phyloP scores from a whole-genome alignment of 768 basidiomycete species.

The Auriscalpium vulgare region DNA sequence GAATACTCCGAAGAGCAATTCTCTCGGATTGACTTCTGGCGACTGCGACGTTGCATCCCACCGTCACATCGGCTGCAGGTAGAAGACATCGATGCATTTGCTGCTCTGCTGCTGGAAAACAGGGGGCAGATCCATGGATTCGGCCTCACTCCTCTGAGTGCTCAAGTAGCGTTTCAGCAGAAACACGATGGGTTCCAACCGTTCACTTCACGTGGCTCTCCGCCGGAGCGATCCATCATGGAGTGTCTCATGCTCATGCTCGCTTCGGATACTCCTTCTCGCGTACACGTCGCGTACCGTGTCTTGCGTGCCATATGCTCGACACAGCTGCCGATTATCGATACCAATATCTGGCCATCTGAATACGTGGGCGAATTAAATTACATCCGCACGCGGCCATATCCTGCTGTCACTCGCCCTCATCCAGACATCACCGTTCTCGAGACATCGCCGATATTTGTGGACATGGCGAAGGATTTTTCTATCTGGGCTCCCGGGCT shows the following conservation, averaged over 20 bases:
- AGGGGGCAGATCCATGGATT: slow-evolving; percentile 58
- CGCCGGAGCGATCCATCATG: slow-evolving; percentile 9
- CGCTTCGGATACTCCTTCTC: slow-evolving; percentile 9
- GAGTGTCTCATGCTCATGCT: slow-evolving; percentile 13
- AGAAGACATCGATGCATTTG: slow-evolving; percentile 68
- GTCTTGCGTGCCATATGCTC: slow-evolving; percentile 9
- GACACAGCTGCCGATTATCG: slow-evolving; percentile 5
- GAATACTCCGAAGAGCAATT: slow-evolving; percentile 40
- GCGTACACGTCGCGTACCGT: slow-evolving; percentile 12
- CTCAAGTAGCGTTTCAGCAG: slow-evolving; percentile 21
- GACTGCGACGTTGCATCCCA: slow-evolving; percentile 73
- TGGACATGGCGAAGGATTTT: slow-evolving; percentile 43
- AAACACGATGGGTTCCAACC: no score
- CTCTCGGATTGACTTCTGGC: slow-evolving; percentile 67
- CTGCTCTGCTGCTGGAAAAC: slow-evolving; percentile 49
- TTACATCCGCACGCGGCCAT: slow-evolving; percentile 20
- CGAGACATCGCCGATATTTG: slow-evolving; percentile 25
- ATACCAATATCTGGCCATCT: not conserved
- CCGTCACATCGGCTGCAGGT: slow-evolving; percentile 41
- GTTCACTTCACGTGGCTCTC: not conserved
- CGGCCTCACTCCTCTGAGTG: slow-evolving; percentile 38
- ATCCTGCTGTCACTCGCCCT: slow-evolving; percentile 15
- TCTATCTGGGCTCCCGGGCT: slow-evolving; percentile 54
- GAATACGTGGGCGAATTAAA: slow-evolving; percentile 17
- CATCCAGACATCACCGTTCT: slow-evolving; percentile 31